Percentiles rank a stretch among this genome's conserved stretches.
These are phyloP conservation scores for Hemileccinum rubropunctum DNA, from an alignment of 768 basidiomycete species.

Conservation along the genomic window DNA sequence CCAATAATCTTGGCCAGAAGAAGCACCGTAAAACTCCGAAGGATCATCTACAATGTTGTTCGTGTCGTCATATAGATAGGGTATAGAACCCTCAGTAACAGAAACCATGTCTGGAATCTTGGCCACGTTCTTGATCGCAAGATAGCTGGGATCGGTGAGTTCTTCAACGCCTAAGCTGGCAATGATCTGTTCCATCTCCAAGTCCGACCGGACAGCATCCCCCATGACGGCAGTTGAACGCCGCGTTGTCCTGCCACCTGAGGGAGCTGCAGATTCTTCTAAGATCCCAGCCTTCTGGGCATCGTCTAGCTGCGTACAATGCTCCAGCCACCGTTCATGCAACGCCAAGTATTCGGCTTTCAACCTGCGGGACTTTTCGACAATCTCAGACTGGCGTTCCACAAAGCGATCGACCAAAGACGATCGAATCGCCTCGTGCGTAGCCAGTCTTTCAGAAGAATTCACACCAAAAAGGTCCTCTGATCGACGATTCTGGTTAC, in stretches of 20 bases:
- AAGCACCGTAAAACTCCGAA: constrained; percentile 67
- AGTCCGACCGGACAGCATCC: constrained; percentile 89
- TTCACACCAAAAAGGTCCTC: constrained; percentile 44
- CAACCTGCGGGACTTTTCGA: constrained; percentile 55
- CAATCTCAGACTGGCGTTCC: constrained; percentile 46
- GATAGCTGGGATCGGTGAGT: constrained; percentile 85
- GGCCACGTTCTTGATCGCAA: constrained; percentile 84
- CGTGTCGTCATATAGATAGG: constrained; percentile 78
- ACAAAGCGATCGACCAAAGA: constrained; percentile 55
- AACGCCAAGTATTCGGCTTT: constrained; percentile 64
- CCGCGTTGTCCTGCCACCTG: constrained; percentile 62
- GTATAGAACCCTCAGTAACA: constrained; percentile 57
- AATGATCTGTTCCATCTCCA: constrained; percentile 97
- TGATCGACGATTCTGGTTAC: constrained; percentile 44
- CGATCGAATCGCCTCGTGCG: constrained; percentile 41
- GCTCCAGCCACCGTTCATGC: constrained; percentile 70
- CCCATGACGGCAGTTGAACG: constrained; percentile 70
- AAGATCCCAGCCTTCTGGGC: constrained; percentile 28
- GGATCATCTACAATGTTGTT: constrained; percentile 79
- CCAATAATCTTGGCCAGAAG: constrained; percentile 82
- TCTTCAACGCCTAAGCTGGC: constrained; percentile 92
- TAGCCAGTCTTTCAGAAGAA: constrained; percentile 33
- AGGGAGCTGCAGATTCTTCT: constrained; percentile 40
- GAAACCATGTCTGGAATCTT: constrained; percentile 89
- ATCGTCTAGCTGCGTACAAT: constrained; percentile 69